Conservation (phyloP, 169 alveolate species). For the Babesia bigemina region DNA sequence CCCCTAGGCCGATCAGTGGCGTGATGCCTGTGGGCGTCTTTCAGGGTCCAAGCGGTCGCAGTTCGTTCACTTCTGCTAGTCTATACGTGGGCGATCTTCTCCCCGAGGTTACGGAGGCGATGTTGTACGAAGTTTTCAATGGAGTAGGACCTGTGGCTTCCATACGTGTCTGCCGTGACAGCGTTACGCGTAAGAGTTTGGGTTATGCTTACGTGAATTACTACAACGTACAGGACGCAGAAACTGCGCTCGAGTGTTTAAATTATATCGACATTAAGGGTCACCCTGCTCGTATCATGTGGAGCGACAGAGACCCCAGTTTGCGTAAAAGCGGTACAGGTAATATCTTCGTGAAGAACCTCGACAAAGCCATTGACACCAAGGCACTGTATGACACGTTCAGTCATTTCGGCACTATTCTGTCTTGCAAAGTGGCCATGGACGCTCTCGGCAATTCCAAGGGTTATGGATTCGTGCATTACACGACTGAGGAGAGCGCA, state of each 20-base stretch:
- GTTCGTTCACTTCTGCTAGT: constrained; percentile 82
- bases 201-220: constrained; percentile 94
- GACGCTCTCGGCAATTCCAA: constrained; percentile 86
- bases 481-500: constrained; percentile 91
- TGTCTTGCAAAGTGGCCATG: constrained; percentile 92
- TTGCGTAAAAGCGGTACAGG: constrained; percentile 92
- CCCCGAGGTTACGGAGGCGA: constrained; percentile 93
- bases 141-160: constrained; percentile 92
- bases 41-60: constrained; percentile 14
- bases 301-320: constrained; percentile 92
- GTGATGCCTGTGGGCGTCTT: constrained; percentile 34
- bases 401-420: constrained; percentile 91
- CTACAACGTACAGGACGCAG: constrained; percentile 88
- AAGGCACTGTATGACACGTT: constrained; percentile 92
- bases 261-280: constrained; percentile 91
- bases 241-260: constrained; percentile 90
- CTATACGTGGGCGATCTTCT: constrained; percentile 91
- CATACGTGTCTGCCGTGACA: constrained; percentile 91
- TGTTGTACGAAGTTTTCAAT: constrained; percentile 90
- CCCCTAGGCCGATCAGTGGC: constrained; percentile 30
- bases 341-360: constrained; percentile 92
- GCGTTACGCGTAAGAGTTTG: constrained; percentile 86
- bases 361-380: constrained; percentile 90
- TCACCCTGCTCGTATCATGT: constrained; percentile 91
- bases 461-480: constrained; percentile 97